Percentiles rank a stretch among this genome's conserved stretches.
Conservation (phyloP, 2,329 filamentous ascomycete genomes). For the Cladosporium sp. region DNA sequence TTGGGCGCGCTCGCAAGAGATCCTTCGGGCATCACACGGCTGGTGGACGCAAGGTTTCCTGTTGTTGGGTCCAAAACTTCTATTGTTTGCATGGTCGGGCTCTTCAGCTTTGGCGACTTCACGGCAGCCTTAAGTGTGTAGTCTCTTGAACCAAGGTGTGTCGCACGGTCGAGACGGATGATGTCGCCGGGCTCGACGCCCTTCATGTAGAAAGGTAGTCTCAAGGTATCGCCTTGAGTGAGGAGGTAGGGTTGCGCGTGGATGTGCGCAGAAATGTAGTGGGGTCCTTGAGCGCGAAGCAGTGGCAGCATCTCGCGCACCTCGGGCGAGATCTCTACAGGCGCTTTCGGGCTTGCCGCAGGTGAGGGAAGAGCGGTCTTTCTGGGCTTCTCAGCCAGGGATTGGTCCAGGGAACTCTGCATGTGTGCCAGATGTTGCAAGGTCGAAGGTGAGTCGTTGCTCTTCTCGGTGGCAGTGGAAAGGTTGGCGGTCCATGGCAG, state of each 20-base stretch:
- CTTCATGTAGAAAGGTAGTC: constrained; percentile 53
- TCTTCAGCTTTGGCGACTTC: constrained; percentile 45
- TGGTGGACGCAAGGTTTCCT: constrained; percentile 27
- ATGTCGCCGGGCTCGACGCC: constrained; percentile 70
- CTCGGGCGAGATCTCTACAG: constrained; percentile 29
- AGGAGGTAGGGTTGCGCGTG: constrained; percentile 79
- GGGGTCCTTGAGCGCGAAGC: constrained; percentile 68
- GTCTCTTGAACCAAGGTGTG: constrained; percentile 79
- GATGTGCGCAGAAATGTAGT: constrained; percentile 80
- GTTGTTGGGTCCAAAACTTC: constrained; percentile 24
- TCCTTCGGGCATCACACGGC: constrained; percentile 31
- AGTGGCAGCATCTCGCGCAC: constrained; percentile 67
- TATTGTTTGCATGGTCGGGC: constrained; percentile 19
- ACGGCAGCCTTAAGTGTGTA: constrained; percentile 78
- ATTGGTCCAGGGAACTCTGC: constrained; percentile 2
- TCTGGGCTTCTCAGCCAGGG: not conserved
- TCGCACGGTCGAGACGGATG: constrained; percentile 82
- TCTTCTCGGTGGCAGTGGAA: constrained; percentile 40
- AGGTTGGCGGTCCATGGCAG: constrained; percentile 53
- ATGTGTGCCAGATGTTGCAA: constrained; percentile 3
- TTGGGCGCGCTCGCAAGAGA: constrained; percentile 26
- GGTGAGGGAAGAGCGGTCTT: constrained; percentile 31
- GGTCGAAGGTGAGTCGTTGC: constrained; percentile 38
- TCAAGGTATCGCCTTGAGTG: constrained; percentile 55
- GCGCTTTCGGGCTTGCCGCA: constrained; percentile 14